Base-by-base conservation (phyloP, 2,329 filamentous ascomycete genomes). In the Colletotrichum sp. region DNA sequence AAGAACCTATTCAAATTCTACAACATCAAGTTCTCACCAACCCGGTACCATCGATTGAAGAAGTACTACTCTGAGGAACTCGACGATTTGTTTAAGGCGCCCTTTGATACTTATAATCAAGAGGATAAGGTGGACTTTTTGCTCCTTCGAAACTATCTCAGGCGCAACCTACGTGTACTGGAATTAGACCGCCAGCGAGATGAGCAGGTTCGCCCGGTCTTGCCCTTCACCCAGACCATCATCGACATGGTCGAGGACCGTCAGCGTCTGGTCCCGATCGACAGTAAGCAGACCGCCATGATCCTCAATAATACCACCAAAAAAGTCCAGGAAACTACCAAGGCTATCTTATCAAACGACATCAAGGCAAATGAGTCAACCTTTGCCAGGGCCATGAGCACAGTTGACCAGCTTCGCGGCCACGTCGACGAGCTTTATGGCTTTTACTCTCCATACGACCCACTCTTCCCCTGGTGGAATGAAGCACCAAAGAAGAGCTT, bases 391-490 rank as follows among this genome's bases (percentile, higher is more conserved):
- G 75, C 75, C 13, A 82, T 84, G 59, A 83, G 84, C 30, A 86
- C 87, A 32, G 84, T 85, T 13, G 85, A 83, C 6, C 81, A 86
- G 30, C 80, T 92, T 6, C 81, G 83, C 0, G 67, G 39, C 0
- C 85, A 87, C 65, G 81, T 92, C 0, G 77, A 82, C 3, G 89
- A 92, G 77, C 88, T 87, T 79, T 87, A 85, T 70, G 75, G 65
- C 0, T 92, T 92, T 79, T 92, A 90, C 79, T 82, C 84, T 34
- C 87, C 86, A 4, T 92, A 92, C 77, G 89, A 92, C 76, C 90
- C 91, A 1, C 72, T 85, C 16, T 92, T 91, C 70, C 87, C 89
- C 57, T 92, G 89, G 89, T 92, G 91, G 91, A 85, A 88, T 0
- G 81, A 84, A 1, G 80, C 84, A 8, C 89, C 90, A 1, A 90